Evolutionary conservation across 345 rosid genomes (phyloP).

Genomic region (Lepidium africanum): DNA sequence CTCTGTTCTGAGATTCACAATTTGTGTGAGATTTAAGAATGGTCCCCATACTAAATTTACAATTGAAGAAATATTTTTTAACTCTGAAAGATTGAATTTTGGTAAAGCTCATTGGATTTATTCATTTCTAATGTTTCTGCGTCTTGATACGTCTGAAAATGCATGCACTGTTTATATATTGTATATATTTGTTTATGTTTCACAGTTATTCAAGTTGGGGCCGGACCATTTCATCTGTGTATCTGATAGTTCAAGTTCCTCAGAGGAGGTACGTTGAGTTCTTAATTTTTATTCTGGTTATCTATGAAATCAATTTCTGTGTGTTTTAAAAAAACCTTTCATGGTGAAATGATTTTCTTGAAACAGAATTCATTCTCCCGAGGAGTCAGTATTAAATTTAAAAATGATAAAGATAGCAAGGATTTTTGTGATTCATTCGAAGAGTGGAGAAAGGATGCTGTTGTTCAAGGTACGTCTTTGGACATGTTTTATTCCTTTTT

Average conservation of each 20-base stretch:
- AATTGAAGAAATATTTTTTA: not conserved
- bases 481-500: conserved; percentile 7
- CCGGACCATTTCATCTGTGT: conserved; percentile 64
- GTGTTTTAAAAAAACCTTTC: conserved; percentile 5
- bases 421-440: conserved; percentile 71
- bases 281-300: not conserved
- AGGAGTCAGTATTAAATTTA: conserved; percentile 59
- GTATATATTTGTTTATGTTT: not conserved
- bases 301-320: not conserved
- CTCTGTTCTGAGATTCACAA: not conserved
- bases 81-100: not conserved
- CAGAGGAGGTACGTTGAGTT: conserved; percentile 47
- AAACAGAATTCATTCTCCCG: conserved; percentile 61
- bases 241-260: conserved; percentile 33
- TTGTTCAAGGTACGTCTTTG: conserved; percentile 53
- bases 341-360: conserved; percentile 30
- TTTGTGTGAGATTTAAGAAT: not conserved
- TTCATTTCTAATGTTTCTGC: not conserved
- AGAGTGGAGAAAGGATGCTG: conserved; percentile 64
- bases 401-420: conserved; percentile 68
- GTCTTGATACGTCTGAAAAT: not conserved
- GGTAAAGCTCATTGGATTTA: not conserved
- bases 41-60: not conserved
- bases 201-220: conserved; percentile 78
- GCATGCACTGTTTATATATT: not conserved